phyloP scores from a whole-genome alignment of 805 yeast genomes.

The Saitoella complicata region DNA sequence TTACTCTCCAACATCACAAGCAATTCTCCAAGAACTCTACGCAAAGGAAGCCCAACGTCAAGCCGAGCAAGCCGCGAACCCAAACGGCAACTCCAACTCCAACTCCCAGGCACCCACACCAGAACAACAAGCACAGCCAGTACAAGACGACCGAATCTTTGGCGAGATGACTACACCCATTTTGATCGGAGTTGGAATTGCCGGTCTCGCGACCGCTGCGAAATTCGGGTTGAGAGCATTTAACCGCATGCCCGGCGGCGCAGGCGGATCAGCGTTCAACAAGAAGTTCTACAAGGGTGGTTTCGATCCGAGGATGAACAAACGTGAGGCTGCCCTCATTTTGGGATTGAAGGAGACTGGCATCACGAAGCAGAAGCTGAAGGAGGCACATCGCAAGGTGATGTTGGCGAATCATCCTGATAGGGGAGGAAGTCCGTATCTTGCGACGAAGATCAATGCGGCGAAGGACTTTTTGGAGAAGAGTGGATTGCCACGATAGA shows the following conservation, averaged over 20 bases:
- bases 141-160: too few species aligned
- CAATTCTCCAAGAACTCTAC: too few species aligned
- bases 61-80: too few species aligned
- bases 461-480: slow-evolving; percentile 70
- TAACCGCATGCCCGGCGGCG: not conserved
- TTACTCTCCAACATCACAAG: too few species aligned
- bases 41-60: too few species aligned
- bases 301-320: slow-evolving; percentile 52
- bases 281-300: slow-evolving; percentile 71
- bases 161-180: not conserved
- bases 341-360: slow-evolving; percentile 20
- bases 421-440: slow-evolving; percentile 66
- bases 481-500: slow-evolving; percentile 6
- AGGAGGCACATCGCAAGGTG: slow-evolving; percentile 53
- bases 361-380: slow-evolving; percentile 29
- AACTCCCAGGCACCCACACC: too few species aligned
- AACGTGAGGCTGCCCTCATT: slow-evolving; percentile 14
- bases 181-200: slow-evolving; percentile 1
- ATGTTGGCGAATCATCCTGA: slow-evolving; percentile 83
- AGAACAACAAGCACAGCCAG: too few species aligned
- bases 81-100: too few species aligned
- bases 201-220: not conserved
- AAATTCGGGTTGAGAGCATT: too few species aligned
- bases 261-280: slow-evolving; percentile 2
- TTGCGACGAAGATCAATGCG: slow-evolving; percentile 73